These are phyloP conservation scores for Apiospora aurea DNA, from an alignment of 2,329 filamentous ascomycete species.

Conservation along the genomic window DNA sequence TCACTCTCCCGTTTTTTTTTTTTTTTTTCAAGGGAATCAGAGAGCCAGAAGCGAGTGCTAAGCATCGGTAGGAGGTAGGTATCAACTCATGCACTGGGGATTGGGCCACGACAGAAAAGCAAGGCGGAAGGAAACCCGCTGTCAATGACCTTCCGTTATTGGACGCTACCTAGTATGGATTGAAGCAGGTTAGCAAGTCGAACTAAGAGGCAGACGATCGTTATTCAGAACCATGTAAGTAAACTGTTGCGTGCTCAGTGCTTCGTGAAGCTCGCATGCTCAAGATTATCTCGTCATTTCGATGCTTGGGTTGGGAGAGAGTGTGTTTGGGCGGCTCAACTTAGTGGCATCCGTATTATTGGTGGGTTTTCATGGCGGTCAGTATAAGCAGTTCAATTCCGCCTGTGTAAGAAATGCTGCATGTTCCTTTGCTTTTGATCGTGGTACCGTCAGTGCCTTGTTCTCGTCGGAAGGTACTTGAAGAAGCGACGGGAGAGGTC, in stretches of 20 bases:
- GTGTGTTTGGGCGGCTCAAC: neutral
- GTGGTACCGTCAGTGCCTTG: neutral
- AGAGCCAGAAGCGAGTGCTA: neutral
- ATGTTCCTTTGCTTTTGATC: neutral
- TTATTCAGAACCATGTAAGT: neutral
- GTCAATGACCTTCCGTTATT: neutral
- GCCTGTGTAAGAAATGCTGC: neutral
- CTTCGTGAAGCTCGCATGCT: neutral
- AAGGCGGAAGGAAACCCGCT: neutral
- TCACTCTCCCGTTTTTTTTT: neutral
- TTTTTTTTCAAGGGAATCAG: neutral
- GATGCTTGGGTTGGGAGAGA: neutral
- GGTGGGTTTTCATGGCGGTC: neutral
- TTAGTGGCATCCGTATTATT: neutral
- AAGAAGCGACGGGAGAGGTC: neutral
- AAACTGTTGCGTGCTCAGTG: neutral
- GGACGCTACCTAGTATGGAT: neutral
- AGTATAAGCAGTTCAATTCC: slow-evolving; percentile 1
- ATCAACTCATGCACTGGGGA: neutral
- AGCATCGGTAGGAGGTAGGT: neutral
- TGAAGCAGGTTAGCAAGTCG: neutral
- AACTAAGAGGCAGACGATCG: neutral
- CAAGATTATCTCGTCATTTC: neutral
- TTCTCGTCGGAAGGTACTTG: too few relatives aligned
- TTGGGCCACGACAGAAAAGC: neutral